Conservation (phyloP, 805 yeast species). For the Lachancea sp. region DNA sequence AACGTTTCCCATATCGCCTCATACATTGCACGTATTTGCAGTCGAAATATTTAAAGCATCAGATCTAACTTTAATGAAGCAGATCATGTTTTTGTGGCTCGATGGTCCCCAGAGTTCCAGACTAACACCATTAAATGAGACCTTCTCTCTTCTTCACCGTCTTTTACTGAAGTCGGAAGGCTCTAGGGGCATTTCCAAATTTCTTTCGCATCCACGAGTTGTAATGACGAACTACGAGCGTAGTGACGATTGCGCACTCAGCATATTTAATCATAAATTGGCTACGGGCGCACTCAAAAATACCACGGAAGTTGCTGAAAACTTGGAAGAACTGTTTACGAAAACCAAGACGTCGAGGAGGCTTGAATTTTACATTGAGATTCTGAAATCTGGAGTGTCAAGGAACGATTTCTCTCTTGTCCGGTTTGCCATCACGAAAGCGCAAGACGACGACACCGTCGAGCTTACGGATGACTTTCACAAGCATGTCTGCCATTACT, state of each 20-base stretch:
- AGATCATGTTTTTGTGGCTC: slow-evolving; percentile 24
- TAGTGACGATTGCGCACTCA: slow-evolving; percentile 14
- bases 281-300: neutral
- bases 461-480: slow-evolving; percentile 15
- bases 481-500: slow-evolving; percentile 18
- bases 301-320: slow-evolving; percentile 5
- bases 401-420: slow-evolving; percentile 14
- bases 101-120: slow-evolving; percentile 11
- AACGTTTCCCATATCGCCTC: slow-evolving; percentile 21
- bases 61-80: slow-evolving; percentile 19
- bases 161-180: slow-evolving; percentile 13
- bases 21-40: slow-evolving; percentile 18
- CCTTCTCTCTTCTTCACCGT: slow-evolving; percentile 21
- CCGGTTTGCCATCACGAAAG: slow-evolving; percentile 10
- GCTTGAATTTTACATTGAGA: slow-evolving; percentile 14
- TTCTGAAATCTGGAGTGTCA: slow-evolving; percentile 15
- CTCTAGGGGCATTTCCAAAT: slow-evolving; percentile 10
- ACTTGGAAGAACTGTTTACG: slow-evolving; percentile 6
- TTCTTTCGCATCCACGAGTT: slow-evolving; percentile 15
- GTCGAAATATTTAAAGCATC: slow-evolving; percentile 14
- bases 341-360: slow-evolving; percentile 6
- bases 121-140: slow-evolving; percentile 11
- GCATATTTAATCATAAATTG: slow-evolving; percentile 16
- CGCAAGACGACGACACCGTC: slow-evolving; percentile 15
- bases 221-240: slow-evolving; percentile 14